phyloP scores from a whole-genome alignment of 768 basidiomycete genomes.

The Galerina marginata region DNA sequence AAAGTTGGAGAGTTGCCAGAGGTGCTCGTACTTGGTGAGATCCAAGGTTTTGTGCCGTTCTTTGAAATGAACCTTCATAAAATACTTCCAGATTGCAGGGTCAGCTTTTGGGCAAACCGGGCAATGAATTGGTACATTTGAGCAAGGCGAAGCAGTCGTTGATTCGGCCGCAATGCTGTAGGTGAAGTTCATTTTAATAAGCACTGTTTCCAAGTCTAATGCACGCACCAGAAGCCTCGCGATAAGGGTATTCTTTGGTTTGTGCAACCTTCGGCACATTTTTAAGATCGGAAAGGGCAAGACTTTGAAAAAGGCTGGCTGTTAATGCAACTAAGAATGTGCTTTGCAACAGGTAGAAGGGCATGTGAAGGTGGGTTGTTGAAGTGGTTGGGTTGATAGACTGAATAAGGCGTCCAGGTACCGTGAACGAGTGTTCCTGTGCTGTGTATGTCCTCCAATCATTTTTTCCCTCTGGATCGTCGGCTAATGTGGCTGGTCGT shows the following conservation, averaged over 20 bases:
- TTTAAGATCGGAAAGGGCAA: constrained; percentile 10
- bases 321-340: constrained; percentile 22
- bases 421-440: constrained; percentile 19
- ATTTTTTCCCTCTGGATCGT: constrained; percentile 21
- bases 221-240: constrained; percentile 16
- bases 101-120: constrained; percentile 17
- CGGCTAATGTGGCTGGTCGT: constrained; percentile 20
- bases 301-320: constrained; percentile 20
- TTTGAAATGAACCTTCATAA: constrained; percentile 22
- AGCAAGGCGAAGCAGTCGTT: constrained; percentile 17
- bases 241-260: constrained; percentile 24
- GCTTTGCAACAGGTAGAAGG: constrained; percentile 30
- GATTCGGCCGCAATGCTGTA: constrained; percentile 22
- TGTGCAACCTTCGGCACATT: constrained; percentile 16
- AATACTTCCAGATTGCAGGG: constrained; percentile 27
- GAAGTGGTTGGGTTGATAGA: constrained; percentile 28
- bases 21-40: constrained; percentile 11
- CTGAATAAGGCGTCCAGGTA: constrained; percentile 29
- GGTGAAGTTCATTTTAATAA: constrained; percentile 17
- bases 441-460: constrained; percentile 33
- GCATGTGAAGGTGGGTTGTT: constrained; percentile 4
- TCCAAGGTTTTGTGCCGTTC: constrained; percentile 10
- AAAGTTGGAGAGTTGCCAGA: constrained; percentile 21
- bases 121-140: constrained; percentile 32
- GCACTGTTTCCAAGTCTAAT: neutral